Conservation (phyloP, 2,329 filamentous ascomycete species). For the Colletotrichum sp. region DNA sequence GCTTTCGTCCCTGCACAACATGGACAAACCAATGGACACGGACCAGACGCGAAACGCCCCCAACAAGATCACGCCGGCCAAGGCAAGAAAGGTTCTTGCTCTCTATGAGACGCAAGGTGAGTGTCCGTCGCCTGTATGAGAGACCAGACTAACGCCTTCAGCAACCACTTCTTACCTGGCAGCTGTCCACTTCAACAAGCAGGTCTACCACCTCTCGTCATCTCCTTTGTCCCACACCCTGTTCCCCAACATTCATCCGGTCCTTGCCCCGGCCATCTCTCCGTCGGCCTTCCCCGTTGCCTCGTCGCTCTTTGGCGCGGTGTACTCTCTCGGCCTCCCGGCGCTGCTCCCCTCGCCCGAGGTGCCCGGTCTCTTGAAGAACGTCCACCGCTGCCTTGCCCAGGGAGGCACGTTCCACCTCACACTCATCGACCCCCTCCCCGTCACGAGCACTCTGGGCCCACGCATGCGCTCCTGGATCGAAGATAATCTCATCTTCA, state of each 20-base stretch:
- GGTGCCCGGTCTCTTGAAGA: slow-evolving; percentile 60
- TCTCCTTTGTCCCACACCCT: slow-evolving; percentile 40
- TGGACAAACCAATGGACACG: slow-evolving; percentile 38
- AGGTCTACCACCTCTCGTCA: slow-evolving; percentile 52
- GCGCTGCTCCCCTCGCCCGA: slow-evolving; percentile 61
- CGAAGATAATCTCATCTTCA: slow-evolving; percentile 63
- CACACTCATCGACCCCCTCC: slow-evolving; percentile 67
- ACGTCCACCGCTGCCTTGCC: slow-evolving; percentile 61
- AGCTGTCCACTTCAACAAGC: slow-evolving; percentile 41
- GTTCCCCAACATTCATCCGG: slow-evolving; percentile 45
- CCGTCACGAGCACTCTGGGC: slow-evolving; percentile 58
- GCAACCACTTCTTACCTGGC: slow-evolving; percentile 57
- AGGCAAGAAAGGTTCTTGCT: slow-evolving; percentile 44
- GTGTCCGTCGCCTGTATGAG: slow-evolving; percentile 12
- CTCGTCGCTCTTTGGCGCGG: slow-evolving; percentile 49
- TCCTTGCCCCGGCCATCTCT: slow-evolving; percentile 42
- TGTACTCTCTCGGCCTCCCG: slow-evolving; percentile 61
- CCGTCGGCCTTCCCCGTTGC: slow-evolving; percentile 41
- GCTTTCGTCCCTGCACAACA: slow-evolving; percentile 58
- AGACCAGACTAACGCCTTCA: slow-evolving; percentile 27
- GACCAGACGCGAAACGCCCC: slow-evolving; percentile 8
- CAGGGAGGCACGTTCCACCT: slow-evolving; percentile 63
- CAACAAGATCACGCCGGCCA: slow-evolving; percentile 23
- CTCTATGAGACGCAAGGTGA: slow-evolving; percentile 58
- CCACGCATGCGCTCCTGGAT: slow-evolving; percentile 66